Base-by-base conservation (phyloP, 1,139 yeast genomes). In the Pichia inconspicua region DNA sequence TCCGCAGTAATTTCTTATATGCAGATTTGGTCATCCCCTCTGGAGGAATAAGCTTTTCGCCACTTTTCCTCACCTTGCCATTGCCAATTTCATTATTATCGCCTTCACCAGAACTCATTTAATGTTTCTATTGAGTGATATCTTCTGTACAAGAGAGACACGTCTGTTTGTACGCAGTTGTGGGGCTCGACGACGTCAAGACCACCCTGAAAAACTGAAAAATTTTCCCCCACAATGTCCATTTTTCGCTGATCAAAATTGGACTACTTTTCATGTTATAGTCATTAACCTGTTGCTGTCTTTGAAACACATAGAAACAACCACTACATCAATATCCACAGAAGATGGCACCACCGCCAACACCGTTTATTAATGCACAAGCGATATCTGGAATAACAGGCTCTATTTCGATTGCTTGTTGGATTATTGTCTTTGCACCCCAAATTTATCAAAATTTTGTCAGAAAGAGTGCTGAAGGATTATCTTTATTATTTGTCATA, bases 381-480 rank as follows among this genome's bases (percentile, higher is more conserved):
- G 86, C 87, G 11, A 79, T 88, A 38, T 84, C 94, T 62, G 96
- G 95, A 5, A 84, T 88, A 52, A 78, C 92, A 25, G 96, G 96
- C 25, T 84, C 95, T 25, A 87, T 92, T 43, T 90, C 97, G 17
- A 77, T 92, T 41, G 96, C 97, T 19, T 92, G 97, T 65, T 92
- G 98, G 98, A 84, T 92, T 54, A 89, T 92, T 47, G 97, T 92
- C 25, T 92, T 92, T 71, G 95, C 96, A 39, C 98, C 98, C 15
- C 98, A 92, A 64, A 84, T 92, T 42, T 90, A 88, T 65, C 97
- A 92, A 63, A 90, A 90, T 63, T 89, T 86, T 63, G 75, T 76
- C 53, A 72, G 97, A 61, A 82, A 85, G 63, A 80, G 89, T 35
- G 80, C 95, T 3, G 96, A 89, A 52, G 97, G 97, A 1, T 73